Evolutionary conservation across 768 basidiomycete genomes (phyloP).

Genomic region (Phaeotremella skinneri): DNA sequence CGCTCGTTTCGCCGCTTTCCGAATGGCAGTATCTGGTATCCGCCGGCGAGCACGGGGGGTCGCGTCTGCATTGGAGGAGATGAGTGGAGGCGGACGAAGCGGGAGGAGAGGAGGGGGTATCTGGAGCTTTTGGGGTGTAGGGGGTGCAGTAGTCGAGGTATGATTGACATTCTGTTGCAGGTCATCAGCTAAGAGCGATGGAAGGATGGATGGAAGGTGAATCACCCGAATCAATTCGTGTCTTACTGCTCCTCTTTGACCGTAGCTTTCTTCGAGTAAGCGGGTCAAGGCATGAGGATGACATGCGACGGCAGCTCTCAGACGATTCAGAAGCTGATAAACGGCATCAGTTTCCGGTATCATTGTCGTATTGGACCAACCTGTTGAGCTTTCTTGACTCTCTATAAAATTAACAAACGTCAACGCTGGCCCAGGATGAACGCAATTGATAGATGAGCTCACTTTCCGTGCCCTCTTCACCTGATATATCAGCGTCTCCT

Average conservation of each 20-base stretch:
- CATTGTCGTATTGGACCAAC: background rate
- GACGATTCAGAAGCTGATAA: conserved; percentile 24
- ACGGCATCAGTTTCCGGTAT: background rate
- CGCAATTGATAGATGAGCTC: background rate
- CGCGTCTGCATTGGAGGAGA: background rate
- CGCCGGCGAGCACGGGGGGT: conserved; percentile 13
- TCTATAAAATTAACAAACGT: too few relatives aligned
- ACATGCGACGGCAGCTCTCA: conserved; percentile 37
- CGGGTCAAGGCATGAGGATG: conserved; percentile 40
- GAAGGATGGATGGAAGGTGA: conserved; percentile 3
- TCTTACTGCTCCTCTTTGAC: conserved; percentile 23
- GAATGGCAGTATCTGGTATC: conserved; percentile 10
- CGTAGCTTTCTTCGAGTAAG: conserved; percentile 35
- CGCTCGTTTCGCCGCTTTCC: conserved; percentile 9
- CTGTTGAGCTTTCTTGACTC: conserved; percentile 3
- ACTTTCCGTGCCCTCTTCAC: conserved; percentile 12
- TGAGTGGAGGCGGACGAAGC: conserved; percentile 15
- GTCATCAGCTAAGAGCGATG: background rate
- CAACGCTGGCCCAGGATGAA: too few relatives aligned
- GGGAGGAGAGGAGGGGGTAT: conserved; percentile 27
- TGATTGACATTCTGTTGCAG: background rate
- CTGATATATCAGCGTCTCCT: background rate
- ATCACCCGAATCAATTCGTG: conserved; percentile 29
- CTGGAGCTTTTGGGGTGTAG: background rate
- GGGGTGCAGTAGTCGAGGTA: background rate